Conservation (phyloP, 2,329 filamentous ascomycete species). For the Fusarium aywerte region DNA sequence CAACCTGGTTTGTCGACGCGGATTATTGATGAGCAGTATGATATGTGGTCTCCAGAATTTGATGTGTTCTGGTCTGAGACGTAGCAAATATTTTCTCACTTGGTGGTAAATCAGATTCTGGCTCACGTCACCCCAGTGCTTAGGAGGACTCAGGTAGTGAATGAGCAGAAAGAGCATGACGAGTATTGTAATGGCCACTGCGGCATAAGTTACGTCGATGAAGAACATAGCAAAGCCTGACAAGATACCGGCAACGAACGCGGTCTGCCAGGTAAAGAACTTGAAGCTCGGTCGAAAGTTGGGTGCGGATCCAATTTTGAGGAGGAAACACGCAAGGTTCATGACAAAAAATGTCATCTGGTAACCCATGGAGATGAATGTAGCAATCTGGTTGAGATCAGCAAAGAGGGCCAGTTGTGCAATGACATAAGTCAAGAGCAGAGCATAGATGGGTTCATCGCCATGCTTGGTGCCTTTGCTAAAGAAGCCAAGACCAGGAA, state of each 20-base stretch:
- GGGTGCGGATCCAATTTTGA: conserved; percentile 87
- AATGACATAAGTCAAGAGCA: conserved; percentile 78
- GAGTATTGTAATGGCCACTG: conserved; percentile 77
- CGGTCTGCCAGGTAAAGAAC: conserved; percentile 89
- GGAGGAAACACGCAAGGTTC: conserved; percentile 85
- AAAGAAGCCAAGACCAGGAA: conserved; percentile 80
- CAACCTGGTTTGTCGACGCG: conserved; percentile 81
- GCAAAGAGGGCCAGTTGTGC: conserved; percentile 84
- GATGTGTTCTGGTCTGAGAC: conserved; percentile 87
- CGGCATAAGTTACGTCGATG: conserved; percentile 83
- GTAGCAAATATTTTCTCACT: conserved; percentile 85
- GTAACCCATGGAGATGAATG: conserved; percentile 90
- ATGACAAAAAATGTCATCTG: conserved; percentile 93
- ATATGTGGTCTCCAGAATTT: conserved; percentile 95
- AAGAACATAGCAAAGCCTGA: conserved; percentile 90
- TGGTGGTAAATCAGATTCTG: conserved; percentile 89
- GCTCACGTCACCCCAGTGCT: conserved; percentile 90
- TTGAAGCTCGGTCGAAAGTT: conserved; percentile 91
- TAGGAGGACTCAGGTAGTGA: conserved; percentile 85
- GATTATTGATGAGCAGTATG: conserved; percentile 83
- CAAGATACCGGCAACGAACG: conserved; percentile 76
- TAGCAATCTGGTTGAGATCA: conserved; percentile 88
- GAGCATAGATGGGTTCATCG: conserved; percentile 81
- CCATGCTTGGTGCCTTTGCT: conserved; percentile 75
- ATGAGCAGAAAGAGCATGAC: conserved; percentile 84